Evolutionary conservation across 768 basidiomycete genomes (phyloP).

Genomic region (Chalciporus sphaerocephalus): DNA sequence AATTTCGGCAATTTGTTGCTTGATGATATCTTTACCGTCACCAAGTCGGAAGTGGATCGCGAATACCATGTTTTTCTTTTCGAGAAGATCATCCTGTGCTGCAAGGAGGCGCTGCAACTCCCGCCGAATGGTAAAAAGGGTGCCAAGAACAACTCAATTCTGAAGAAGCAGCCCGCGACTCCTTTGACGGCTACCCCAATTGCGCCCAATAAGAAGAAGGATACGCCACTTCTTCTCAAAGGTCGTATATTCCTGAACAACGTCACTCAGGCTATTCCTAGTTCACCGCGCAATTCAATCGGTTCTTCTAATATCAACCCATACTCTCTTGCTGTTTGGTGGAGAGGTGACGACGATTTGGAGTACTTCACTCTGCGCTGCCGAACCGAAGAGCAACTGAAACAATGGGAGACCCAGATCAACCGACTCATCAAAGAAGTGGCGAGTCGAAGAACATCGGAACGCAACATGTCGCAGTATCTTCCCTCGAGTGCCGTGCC

Average conservation of each 20-base stretch:
- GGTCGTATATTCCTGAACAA: slow-evolving; percentile 97
- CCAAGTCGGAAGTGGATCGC: slow-evolving; percentile 92
- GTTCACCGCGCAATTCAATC: slow-evolving; percentile 50
- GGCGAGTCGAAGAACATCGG: slow-evolving; percentile 63
- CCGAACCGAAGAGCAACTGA: slow-evolving; percentile 85
- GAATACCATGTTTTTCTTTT: slow-evolving; percentile 99
- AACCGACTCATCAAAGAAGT: slow-evolving; percentile 81
- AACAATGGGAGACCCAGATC: slow-evolving; percentile 88
- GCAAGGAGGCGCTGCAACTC: slow-evolving; percentile 78
- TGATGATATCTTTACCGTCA: slow-evolving; percentile 93
- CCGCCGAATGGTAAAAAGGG: slow-evolving; percentile 61
- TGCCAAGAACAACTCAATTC: slow-evolving; percentile 80
- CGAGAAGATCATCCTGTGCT: slow-evolving; percentile 97
- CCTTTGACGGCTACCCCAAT: slow-evolving; percentile 45
- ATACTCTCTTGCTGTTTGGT: slow-evolving; percentile 86
- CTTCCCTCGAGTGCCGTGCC: slow-evolving; percentile 39
- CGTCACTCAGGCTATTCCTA: slow-evolving; percentile 75
- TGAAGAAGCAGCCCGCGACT: slow-evolving; percentile 72
- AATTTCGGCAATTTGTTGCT: slow-evolving; percentile 93
- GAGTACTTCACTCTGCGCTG: slow-evolving; percentile 95
- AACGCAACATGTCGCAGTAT: slow-evolving; percentile 56
- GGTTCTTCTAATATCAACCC: slow-evolving; percentile 50
- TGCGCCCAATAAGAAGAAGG: slow-evolving; percentile 65
- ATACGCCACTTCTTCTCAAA: slow-evolving; percentile 81
- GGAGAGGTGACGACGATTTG: slow-evolving; percentile 89